Percentiles rank a stretch among this genome's conserved stretches.
Conservation (phyloP, 139 green algal genomes). For the Monoraphidium neglectum region DNA sequence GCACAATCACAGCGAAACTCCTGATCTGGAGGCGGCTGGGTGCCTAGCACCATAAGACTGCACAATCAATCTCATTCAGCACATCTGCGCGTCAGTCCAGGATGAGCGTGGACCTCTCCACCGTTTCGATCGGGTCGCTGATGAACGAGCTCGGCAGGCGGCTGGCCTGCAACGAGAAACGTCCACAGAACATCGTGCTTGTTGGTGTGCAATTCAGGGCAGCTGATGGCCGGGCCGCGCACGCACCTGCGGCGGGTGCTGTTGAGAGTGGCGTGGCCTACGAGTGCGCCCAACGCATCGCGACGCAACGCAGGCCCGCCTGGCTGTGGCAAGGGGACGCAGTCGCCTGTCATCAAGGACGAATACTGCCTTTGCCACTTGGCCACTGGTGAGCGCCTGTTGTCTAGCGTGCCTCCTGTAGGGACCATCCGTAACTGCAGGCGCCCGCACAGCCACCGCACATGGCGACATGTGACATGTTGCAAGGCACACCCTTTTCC, state of each 20-base stretch:
- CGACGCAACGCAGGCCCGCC: conserved; percentile 84
- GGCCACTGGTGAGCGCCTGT: conserved; percentile 97
- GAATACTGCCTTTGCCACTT: conserved; percentile 98
- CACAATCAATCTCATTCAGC: no score
- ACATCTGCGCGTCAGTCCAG: no score
- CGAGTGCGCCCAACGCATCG: background rate
- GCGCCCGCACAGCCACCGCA: background rate
- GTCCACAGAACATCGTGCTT: conserved; percentile 94
- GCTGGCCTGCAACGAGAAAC: conserved; percentile 93
- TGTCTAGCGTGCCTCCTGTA: no score
- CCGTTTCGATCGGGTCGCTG: conserved; percentile 79
- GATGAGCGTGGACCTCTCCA: conserved; percentile 52
- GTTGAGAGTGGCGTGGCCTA: no score
- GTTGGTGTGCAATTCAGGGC: conserved; percentile 90
- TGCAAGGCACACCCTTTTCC: no score
- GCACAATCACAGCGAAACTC: no score
- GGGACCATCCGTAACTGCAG: background rate
- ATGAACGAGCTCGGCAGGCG: conserved; percentile 89
- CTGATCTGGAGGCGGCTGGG: no score
- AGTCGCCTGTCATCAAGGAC: conserved; percentile 93
- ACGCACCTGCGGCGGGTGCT: no score
- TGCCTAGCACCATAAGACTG: no score
- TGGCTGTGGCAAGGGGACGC: conserved; percentile 92
- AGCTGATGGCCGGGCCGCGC: no score
- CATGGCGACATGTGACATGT: no score